Base-by-base conservation (phyloP, 2,329 filamentous ascomycete species). In the Colletotrichum shisoi region DNA sequence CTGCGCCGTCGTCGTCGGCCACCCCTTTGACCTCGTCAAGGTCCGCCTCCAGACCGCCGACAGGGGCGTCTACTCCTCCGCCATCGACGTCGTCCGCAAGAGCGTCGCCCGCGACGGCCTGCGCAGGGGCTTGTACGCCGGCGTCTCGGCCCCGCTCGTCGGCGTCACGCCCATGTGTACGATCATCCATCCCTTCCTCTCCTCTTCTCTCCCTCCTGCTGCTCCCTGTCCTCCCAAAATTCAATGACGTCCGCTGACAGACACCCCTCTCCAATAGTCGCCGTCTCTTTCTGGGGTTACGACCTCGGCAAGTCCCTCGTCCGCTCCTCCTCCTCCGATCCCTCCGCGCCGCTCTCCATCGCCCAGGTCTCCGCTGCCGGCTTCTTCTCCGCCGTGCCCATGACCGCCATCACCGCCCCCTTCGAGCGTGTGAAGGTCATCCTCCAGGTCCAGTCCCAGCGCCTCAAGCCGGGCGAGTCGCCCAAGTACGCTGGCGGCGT, bases 391-490 rank as follows among this genome's bases (percentile, higher is more conserved):
- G 95, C 95, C 69, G 91, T 99, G 68, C 95, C 95, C 74, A 96
- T 96, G 93, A 99, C 95, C 4, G 81, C 92, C 79, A 97, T 99
- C 82, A 98, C 95, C n/a, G 95, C 95, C 4, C 95, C 95, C 69
- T 98, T 99, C 78, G 95, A 99, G 85, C 94, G 95, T 75, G 93
- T 99, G 73, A 99, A 99, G 82, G 94, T 99, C 63, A 93, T 99
- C 70, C 89, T 99, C 1, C 95, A 99, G 79, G 96, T 98, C 72
- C 95, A 98, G 81, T 94, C 93, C 75, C 93, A 97, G 80, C 93
- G 94, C 80, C 89, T 95, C 46, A 88, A 89, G 0, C 92, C 94
- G 0, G 94, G 94, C 75, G 91, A 97, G 82, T 96, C 97, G 80
- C 94, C 93, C 17, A 93, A 92, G 75, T 98, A 98, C 84, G 86